Evolutionary conservation across 2,329 filamentous ascomycete species (phyloP), one percentile per base, ranked within the genome.

Genomic region (Lasiodiplodia sp.): DNA sequence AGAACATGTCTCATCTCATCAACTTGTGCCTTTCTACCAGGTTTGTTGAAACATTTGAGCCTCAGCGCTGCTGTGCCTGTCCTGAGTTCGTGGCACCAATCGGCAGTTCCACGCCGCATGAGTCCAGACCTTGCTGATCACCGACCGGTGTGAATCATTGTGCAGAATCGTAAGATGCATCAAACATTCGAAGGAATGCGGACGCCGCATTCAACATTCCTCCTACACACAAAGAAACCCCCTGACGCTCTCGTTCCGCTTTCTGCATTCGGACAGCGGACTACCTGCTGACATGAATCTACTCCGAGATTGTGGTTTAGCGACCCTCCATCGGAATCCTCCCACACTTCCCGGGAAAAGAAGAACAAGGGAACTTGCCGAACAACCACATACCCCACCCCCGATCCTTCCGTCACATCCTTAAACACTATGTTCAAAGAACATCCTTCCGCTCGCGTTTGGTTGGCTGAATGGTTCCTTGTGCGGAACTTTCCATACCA

Each of bases 41-140:
- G 44, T n/a, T 47, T n/a, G 44, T 47, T n/a, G 18, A 47, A n/a
- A 47, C 44, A 47, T 37, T 62, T 47, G 57, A 62, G 57, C 57
- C 57, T 62, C 57, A 62, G 18, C 44, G 21, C n/a, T 47, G n/a
- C 23, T 18, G 57, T 62, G 37, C 57, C 57, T 49, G 57, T 34
- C 57, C 57, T 62, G 57, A 21, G n/a, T 10, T 34, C 57, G 57
- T 62, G 57, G 57, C 57, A 49, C 57, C 57, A 62, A 62, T 62
- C 57, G 38, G 57, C 31, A 28, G 6, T 40, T 62, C 40, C 12
- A 47, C 18, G 18, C 44, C 44, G 18, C n/a, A 4, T 18, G 44
- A 21, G 3, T 28, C 57, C 57, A 62, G 57, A 12, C 57, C 57
- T 62, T 47, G 57, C 40, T 44, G 57, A 62, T 49, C 57, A 18